These are phyloP conservation scores for Phytopythium chamaehyphon DNA, from an alignment of 352 stramenopile genomes.

Conservation along the genomic window DNA sequence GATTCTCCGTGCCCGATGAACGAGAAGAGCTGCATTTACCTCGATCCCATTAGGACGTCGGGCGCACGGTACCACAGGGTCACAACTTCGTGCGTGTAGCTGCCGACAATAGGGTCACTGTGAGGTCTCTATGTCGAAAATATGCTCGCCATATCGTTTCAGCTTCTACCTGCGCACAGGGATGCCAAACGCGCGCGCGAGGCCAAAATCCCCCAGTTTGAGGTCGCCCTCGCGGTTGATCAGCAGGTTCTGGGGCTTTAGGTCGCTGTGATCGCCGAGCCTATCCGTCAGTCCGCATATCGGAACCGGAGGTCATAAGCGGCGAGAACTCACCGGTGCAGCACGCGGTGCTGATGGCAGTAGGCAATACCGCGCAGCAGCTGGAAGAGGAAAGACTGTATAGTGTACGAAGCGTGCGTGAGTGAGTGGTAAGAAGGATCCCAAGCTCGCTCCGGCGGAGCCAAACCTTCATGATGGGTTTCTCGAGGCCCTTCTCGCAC, in stretches of 20 bases:
- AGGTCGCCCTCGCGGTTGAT: constrained; percentile 98
- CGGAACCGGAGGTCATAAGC: not conserved
- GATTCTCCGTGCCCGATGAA: not conserved
- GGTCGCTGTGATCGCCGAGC: constrained; percentile 83
- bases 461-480: constrained; percentile 76
- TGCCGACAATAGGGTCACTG: constrained; percentile 8
- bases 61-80: constrained; percentile 99
- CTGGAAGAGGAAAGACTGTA: constrained; percentile 97
- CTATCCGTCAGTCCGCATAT: not conserved
- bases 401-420: not conserved
- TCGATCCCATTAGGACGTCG: constrained; percentile 97
- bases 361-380: constrained; percentile 98
- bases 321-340: constrained; percentile 70
- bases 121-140: not conserved
- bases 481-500: constrained; percentile 96
- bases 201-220: constrained; percentile 99
- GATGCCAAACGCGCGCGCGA: constrained; percentile 99
- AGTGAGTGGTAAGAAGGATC: not conserved
- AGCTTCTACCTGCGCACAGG: constrained; percentile 89
- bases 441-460: not conserved
- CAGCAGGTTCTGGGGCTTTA: constrained; percentile 98
- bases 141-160: not conserved
- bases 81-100: constrained; percentile 99
- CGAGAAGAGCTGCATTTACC: constrained; percentile 30
- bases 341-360: constrained; percentile 97